Percentiles rank a stretch among this genome's conserved stretches.
Conservation (phyloP, 2,329 filamentous ascomycete genomes). For the Scytalidium sp. region DNA sequence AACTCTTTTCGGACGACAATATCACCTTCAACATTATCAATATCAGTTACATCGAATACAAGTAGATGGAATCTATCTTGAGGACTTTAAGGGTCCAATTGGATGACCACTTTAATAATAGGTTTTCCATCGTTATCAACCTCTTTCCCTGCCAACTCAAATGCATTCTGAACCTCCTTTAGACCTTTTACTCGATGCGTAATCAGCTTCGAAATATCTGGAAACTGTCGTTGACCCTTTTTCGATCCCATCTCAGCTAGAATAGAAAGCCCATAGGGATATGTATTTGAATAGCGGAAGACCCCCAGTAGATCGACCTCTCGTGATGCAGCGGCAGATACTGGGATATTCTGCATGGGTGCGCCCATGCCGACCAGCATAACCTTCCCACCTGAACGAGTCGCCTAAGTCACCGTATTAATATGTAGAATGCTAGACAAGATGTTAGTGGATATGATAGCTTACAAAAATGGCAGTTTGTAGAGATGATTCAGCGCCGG, state of each 20-base stretch:
- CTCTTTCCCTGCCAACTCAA: slow-evolving; percentile 67
- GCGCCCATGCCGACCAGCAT: slow-evolving; percentile 72
- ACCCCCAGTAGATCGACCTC: slow-evolving; percentile 7
- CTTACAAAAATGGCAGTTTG: slow-evolving; percentile 46
- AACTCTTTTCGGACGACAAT: too few relatives aligned
- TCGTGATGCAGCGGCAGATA: slow-evolving; percentile 49
- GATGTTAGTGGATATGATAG: slow-evolving; percentile 1
- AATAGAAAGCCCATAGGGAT: too few relatives aligned
- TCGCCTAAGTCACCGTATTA: slow-evolving; percentile 38
- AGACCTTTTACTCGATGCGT: slow-evolving; percentile 70
- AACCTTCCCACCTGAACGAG: slow-evolving; percentile 65
- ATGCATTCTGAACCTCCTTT: slow-evolving; percentile 58
- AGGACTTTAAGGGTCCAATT: background rate
- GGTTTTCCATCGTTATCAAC: slow-evolving; percentile 66
- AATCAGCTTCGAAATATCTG: too few relatives aligned
- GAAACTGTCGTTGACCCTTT: too few relatives aligned
- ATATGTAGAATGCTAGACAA: background rate
- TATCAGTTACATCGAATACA: too few relatives aligned
- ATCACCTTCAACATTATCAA: too few relatives aligned
- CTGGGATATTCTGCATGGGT: slow-evolving; percentile 65
- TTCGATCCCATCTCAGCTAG: too few relatives aligned
- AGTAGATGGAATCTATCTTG: too few relatives aligned
- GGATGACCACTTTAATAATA: slow-evolving; percentile 70
- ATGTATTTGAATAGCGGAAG: slow-evolving; percentile 7
- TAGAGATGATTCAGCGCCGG: slow-evolving; percentile 49